Evolutionary conservation across 352 stramenopile species (phyloP).

Genomic region (Globisporangium apiculatum): DNA sequence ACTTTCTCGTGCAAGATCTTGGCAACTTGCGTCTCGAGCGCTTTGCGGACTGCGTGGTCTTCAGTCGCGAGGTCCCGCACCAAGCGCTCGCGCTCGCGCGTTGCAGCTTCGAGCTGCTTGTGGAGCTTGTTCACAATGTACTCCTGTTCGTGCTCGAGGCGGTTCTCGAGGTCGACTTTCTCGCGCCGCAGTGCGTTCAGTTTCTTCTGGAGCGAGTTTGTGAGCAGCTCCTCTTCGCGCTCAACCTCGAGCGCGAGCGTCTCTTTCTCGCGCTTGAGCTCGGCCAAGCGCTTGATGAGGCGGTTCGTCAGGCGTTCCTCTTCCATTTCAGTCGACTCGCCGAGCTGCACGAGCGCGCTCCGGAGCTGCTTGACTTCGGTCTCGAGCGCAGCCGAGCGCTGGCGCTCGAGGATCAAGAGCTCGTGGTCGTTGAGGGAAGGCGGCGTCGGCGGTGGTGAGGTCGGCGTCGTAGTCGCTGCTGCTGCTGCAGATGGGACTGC

Average conservation of each 20-base stretch:
- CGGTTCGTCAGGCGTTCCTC: constrained; percentile 83
- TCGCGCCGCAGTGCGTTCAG: constrained; percentile 82
- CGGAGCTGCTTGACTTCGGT: constrained; percentile 57
- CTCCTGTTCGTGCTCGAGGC: constrained; percentile 88
- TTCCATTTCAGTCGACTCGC: constrained; percentile 78
- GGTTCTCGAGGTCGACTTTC: constrained; percentile 90
- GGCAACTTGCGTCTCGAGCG: constrained; percentile 71
- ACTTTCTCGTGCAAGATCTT: constrained; percentile 84
- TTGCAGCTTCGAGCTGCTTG: constrained; percentile 73
- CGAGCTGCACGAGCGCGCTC: constrained; percentile 66
- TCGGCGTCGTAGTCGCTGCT: constrained; percentile 1
- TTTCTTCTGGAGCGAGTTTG: constrained; percentile 87
- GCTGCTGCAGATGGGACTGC: not conserved
- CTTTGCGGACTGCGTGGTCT: constrained; percentile 50
- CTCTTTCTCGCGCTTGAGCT: constrained; percentile 86
- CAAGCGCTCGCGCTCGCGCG: constrained; percentile 61
- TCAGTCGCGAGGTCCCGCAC: constrained; percentile 61
- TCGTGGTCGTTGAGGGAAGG: constrained; percentile 34
- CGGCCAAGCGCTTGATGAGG: constrained; percentile 69
- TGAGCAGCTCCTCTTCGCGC: constrained; percentile 87
- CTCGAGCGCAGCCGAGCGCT: constrained; percentile 67
- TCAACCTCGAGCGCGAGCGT: constrained; percentile 85
- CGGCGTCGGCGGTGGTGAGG: not conserved
- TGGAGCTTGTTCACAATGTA: constrained; percentile 90
- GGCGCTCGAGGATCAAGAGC: constrained; percentile 63